Evolutionary conservation across 2,329 filamentous ascomycete species (phyloP).

Genomic region (Phyllachora maydis): DNA sequence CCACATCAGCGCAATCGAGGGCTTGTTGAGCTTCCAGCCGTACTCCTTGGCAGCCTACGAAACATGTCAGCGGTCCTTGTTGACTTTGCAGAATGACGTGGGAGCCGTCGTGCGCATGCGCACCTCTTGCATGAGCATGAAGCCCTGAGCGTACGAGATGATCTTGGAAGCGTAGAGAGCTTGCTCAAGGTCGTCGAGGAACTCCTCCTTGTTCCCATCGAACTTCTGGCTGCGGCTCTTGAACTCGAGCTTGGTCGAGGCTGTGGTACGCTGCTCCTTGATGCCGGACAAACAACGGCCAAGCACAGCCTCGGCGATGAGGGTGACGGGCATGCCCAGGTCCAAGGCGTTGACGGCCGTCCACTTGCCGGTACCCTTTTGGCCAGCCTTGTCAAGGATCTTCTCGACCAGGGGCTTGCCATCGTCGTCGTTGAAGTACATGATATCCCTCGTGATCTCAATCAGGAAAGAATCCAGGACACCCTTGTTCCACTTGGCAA

Average conservation of each 20-base stretch:
- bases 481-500: conserved; percentile 95
- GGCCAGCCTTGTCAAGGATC: conserved; percentile 94
- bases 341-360: conserved; percentile 98
- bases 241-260: conserved; percentile 54
- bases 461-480: conserved; percentile 98
- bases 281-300: conserved; percentile 83
- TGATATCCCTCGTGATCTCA: conserved; percentile 95
- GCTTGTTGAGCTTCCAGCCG: conserved; percentile 98
- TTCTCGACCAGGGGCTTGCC: conserved; percentile 86
- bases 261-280: conserved; percentile 80
- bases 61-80: conserved; percentile 7
- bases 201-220: conserved; percentile 75
- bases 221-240: conserved; percentile 61
- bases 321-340: conserved; percentile 92
- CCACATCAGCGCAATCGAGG: conserved; percentile 99
- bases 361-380: conserved; percentile 99
- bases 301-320: conserved; percentile 95
- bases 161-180: conserved; percentile 99
- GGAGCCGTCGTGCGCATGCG: no score
- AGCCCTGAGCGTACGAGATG: conserved; percentile 97
- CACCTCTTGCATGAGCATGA: conserved; percentile 99
- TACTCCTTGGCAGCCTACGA: conserved; percentile 80
- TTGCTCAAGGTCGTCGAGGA: conserved; percentile 95
- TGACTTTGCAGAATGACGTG: conserved; percentile 14
- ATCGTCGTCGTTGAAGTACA: conserved; percentile 96